Percentiles rank a stretch among this genome's conserved stretches.
Evolutionary conservation across 1,139 yeast species (phyloP).

Genomic region (Torulaspora globosa): DNA sequence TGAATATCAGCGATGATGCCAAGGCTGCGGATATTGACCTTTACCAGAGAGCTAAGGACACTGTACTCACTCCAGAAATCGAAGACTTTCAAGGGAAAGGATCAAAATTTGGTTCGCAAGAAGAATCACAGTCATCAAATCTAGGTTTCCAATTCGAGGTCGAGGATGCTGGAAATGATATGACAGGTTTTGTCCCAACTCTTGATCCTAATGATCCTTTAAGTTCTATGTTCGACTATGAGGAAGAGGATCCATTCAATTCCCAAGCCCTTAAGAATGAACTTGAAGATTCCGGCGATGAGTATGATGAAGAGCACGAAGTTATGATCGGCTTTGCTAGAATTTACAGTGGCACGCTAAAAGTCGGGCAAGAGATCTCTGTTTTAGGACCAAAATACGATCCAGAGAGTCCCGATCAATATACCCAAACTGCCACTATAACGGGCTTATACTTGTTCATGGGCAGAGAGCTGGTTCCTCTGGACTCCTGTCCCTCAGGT

Average conservation of each 20-base stretch:
- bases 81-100: slow-evolving; percentile 14
- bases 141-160: slow-evolving; percentile 24
- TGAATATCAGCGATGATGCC: slow-evolving; percentile 16
- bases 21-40: slow-evolving; percentile 35
- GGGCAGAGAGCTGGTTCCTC: slow-evolving; percentile 84
- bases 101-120: slow-evolving; percentile 14
- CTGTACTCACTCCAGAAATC: slow-evolving; percentile 31
- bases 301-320: slow-evolving; percentile 50
- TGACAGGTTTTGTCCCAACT: slow-evolving; percentile 29
- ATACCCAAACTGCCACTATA: slow-evolving; percentile 51
- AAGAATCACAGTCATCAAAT: slow-evolving; percentile 15
- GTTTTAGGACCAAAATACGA: slow-evolving; percentile 86
- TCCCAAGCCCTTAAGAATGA: slow-evolving; percentile 33
- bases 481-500: slow-evolving; percentile 87
- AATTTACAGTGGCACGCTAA: slow-evolving; percentile 77
- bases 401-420: slow-evolving; percentile 62
- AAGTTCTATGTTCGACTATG: slow-evolving; percentile 36
- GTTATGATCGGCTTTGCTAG: slow-evolving; percentile 83
- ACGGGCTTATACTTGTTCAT: slow-evolving; percentile 74
- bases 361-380: slow-evolving; percentile 67
- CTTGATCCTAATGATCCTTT: slow-evolving; percentile 37
- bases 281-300: slow-evolving; percentile 43
- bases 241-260: slow-evolving; percentile 37
- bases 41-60: slow-evolving; percentile 32
- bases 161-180: slow-evolving; percentile 15